Evolutionary conservation across 345 rosid species (phyloP), one percentile per base, ranked within the genome.

Genomic region (Trapa incisa): DNA sequence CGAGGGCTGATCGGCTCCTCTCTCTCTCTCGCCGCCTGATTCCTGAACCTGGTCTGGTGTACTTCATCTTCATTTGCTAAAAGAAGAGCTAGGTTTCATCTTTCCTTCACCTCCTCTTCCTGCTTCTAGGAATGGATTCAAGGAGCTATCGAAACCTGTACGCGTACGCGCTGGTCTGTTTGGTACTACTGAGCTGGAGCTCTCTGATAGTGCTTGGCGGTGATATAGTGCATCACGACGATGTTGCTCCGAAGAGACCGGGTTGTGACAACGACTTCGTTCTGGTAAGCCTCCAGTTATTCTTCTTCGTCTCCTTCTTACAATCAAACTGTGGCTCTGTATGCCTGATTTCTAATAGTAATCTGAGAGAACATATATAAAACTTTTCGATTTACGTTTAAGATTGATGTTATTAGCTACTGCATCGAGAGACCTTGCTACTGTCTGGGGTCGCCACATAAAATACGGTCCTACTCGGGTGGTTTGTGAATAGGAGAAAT

Each of bases 211-310:
- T 43, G 47, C 60, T 78, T 39, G 91, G 83, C 68, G 92, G 97
- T 41, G 99, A 94, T 67, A 94, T 94, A 78, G 96, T 94, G 41
- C 99, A 94, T 80, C 89, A 78, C 6, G 99, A 94, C 76, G 76
- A 83, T 69, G 65, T 81, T 32, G 82, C 95, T 72, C 99, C 99
- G 0, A 77, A 68, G 78, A 72, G 89, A 68, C 82, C 99, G 71
- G 97, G 99, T 36, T 94, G 99, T 77, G 79, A 80, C 22, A 91
- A 94, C 72, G 84, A 91, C 82, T 94, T 94, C 77, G 97, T 94
- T 35, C 80, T 94, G 89, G 99, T 91, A 17, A 50, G 4, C 29
- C 3, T 29, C 17, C 14, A 69, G 6, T 14, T 11, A 14, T 50
- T 41, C 11, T 48, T 42, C 12, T 4, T 33, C 61, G n/a, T 54